Evolutionary conservation across 352 stramenopile genomes (phyloP).

Genomic region (Pythium brachiatum): DNA sequence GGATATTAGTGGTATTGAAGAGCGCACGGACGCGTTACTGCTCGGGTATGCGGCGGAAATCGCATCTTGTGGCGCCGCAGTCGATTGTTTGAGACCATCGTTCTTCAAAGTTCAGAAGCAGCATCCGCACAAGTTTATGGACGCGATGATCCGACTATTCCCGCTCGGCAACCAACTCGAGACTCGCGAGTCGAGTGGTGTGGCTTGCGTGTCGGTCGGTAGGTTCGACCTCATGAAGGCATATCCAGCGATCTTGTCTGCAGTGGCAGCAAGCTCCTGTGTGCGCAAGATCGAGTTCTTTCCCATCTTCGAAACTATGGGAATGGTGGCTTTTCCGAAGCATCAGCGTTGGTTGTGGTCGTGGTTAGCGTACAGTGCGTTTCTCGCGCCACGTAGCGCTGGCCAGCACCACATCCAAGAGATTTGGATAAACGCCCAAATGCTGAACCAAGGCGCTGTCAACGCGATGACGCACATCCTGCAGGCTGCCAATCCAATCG

Average conservation of each 20-base stretch:
- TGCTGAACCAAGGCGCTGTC: neutral
- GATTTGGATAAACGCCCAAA: neutral
- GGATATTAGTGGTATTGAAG: too few relatives aligned
- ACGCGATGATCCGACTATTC: too few relatives aligned
- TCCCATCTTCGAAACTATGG: neutral
- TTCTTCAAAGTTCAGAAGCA: too few relatives aligned
- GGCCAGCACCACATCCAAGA: neutral
- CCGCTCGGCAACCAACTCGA: too few relatives aligned
- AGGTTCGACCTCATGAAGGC: neutral
- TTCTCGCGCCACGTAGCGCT: neutral
- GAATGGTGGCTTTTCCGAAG: neutral
- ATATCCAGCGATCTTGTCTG: neutral
- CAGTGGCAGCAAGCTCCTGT: neutral
- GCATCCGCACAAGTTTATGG: too few relatives aligned
- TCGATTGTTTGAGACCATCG: too few relatives aligned
- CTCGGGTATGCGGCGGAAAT: too few relatives aligned
- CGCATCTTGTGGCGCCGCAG: too few relatives aligned
- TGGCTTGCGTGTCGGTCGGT: too few relatives aligned
- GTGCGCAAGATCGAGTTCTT: neutral
- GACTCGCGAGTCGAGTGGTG: too few relatives aligned
- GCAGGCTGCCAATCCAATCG: neutral
- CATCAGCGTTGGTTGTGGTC: neutral
- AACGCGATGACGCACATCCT: neutral
- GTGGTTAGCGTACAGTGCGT: neutral
- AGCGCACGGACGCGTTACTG: too few relatives aligned